phyloP scores from a whole-genome alignment of 495 filamentous ascomycete genomes.

The Podospora sp. region DNA sequence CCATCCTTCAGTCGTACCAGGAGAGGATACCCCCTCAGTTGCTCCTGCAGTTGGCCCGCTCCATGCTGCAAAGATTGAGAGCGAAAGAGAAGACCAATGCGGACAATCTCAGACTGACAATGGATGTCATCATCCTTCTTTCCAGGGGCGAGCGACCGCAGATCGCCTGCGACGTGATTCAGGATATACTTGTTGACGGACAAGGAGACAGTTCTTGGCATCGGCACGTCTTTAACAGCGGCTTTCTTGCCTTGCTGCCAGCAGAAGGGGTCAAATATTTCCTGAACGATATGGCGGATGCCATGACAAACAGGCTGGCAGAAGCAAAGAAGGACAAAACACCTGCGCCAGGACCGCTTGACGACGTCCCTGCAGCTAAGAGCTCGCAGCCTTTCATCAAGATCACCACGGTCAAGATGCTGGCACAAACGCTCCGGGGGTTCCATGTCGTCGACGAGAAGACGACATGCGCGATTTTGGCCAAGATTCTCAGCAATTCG shows the following conservation, averaged over 20 bases:
- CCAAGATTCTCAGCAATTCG: slow-evolving; percentile 31
- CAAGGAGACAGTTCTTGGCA: slow-evolving; percentile 45
- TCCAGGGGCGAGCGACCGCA: slow-evolving; percentile 25
- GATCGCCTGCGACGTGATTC: slow-evolving; percentile 29
- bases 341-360: not conserved
- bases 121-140: slow-evolving; percentile 18
- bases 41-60: slow-evolving; percentile 3
- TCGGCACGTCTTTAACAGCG: slow-evolving; percentile 31
- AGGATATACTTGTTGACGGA: slow-evolving; percentile 37
- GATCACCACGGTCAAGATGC: slow-evolving; percentile 45
- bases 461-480: slow-evolving; percentile 32
- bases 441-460: slow-evolving; percentile 35
- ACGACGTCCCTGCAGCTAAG: not conserved
- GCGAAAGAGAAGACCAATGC: not conserved
- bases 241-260: slow-evolving; percentile 33
- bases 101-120: slow-evolving; percentile 1
- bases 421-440: slow-evolving; percentile 41
- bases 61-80: slow-evolving; percentile 13
- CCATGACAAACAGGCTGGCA: slow-evolving; percentile 38
- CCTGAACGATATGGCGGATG: slow-evolving; percentile 33
- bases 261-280: slow-evolving; percentile 31
- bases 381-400: slow-evolving; percentile 31
- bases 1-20: not conserved
- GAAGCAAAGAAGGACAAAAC: slow-evolving; percentile 7
- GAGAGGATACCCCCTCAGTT: not conserved